Base-by-base conservation (phyloP, 345 rosid genomes). In the Kandelia obovata region DNA sequence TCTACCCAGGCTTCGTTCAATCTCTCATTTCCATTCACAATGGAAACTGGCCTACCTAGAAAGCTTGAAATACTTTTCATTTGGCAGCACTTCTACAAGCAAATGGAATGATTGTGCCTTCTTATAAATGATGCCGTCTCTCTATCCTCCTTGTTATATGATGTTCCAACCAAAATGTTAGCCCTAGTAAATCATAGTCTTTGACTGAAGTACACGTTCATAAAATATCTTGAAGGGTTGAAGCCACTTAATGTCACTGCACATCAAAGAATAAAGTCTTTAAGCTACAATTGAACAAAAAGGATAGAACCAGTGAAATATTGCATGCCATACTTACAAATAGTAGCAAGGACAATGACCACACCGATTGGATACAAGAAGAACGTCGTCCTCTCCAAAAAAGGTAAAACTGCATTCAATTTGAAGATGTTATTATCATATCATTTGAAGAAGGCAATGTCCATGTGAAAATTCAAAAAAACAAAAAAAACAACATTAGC, bases 171-270 rank as follows among this genome's bases (percentile, higher is more conserved):
- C 19, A 7, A 67, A 27, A 62, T 68, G 68, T 69, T 66, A 73
- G 78, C 79, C 52, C 61, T 32, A 5, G 55, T 57, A 52, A 65
- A 75, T 89, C 82, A 89, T 76, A 83, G 78, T 81, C 88, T 76
- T 64, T 86, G 92, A 77, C 97, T 89, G 70, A 96, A 92, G 82
- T 92, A 88, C 74, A 88, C 69, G 78, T 89, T 92, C 99, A 96
- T 85, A 73, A 92, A 83, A 68, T 96, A 92, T 89, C 96, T 90
- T 34, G 98, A 92, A 8, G 99, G 99, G 83, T 90, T 96, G 87
- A 92, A 90, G 77, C 99, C 98, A 57, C 92, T 84, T 76, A 96
- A 81, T 71, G 90, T 89, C 82, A 92, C 99, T 95, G 97, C 83
- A 87, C 46, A 67, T 62, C 31, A 25, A 31, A 21, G 62, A 64